A percentile compares a stretch with the other conserved stretches of the same genome.
Conservation (phyloP, 352 stramenopile species). For the Bremia lactucae region DNA sequence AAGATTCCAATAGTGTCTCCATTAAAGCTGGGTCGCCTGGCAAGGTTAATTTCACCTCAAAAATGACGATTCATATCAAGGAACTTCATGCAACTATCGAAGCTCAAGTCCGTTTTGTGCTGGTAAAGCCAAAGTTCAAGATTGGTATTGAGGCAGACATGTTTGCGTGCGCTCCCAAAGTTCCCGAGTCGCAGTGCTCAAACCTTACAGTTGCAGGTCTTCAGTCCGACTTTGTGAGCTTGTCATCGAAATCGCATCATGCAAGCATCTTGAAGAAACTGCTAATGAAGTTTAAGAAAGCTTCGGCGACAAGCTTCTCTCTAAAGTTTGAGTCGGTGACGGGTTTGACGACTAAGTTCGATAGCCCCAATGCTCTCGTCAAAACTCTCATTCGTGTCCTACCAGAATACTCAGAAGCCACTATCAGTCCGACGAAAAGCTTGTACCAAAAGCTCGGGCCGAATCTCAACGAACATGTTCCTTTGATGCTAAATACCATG, state of each 20-base stretch:
- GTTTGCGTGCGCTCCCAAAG: slow-evolving; percentile 15
- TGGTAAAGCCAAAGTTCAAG: slow-evolving; percentile 20
- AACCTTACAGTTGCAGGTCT: slow-evolving; percentile 24
- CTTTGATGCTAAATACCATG: slow-evolving; percentile 33
- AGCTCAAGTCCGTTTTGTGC: neutral
- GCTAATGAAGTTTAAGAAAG: slow-evolving; percentile 19
- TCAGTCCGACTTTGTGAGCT: slow-evolving; percentile 18
- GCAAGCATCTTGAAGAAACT: slow-evolving; percentile 22
- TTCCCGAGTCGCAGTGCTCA: slow-evolving; percentile 21
- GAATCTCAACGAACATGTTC: slow-evolving; percentile 21
- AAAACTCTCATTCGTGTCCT: slow-evolving; percentile 21
- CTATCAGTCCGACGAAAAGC: slow-evolving; percentile 45
- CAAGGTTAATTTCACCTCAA: slow-evolving; percentile 18
- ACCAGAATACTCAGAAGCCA: slow-evolving; percentile 29
- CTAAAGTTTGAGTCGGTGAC: slow-evolving; percentile 31
- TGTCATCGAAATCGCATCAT: slow-evolving; percentile 15
- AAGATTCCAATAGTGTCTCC: slow-evolving; percentile 17
- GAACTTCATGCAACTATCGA: slow-evolving; percentile 20
- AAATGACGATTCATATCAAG: slow-evolving; percentile 20
- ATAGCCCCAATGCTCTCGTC: slow-evolving; percentile 23
- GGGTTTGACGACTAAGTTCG: slow-evolving; percentile 31
- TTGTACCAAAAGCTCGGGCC: slow-evolving; percentile 27
- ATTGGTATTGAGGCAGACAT: slow-evolving; percentile 22
- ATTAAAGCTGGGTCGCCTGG: slow-evolving; percentile 26
- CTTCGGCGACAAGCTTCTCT: slow-evolving; percentile 18